Evolutionary conservation across 495 filamentous ascomycete genomes (phyloP), one percentile per base, ranked within the genome.

Genomic region (Staphylotrichum longicolle): DNA sequence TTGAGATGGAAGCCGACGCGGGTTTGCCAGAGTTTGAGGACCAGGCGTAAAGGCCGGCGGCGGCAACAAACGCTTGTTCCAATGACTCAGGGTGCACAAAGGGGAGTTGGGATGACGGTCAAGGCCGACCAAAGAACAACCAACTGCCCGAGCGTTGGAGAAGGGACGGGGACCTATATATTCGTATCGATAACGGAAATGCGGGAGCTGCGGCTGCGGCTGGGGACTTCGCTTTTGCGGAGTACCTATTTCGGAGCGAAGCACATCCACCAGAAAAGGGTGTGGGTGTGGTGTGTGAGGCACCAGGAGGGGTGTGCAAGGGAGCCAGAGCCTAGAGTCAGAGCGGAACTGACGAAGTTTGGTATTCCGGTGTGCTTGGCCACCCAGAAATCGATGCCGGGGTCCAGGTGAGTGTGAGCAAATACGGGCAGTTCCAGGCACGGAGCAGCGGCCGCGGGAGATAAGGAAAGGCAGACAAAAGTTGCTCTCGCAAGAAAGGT

Each of bases 151-250:
- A 9, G 40, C 15, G 50, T 44, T 42, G 59, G 52, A 34, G 52
- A 47, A 33, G 49, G 50, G 37, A 32, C 14, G 47, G 34, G 34
- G 30, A 10, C n/a, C 1, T 49, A 47, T 54, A 49, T 56, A 55
- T 40, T 34, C 40, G 40, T 48, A 37, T 57, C 44, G 42, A 47
- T 12, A 39, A 48, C 32, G 39, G 37, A 12, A 14, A 34, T 49
- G 58, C 58, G 59, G 51, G 44, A 46, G 32, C 20, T 35, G 52
- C 59, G 59, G 58, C 42, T 54, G 59, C 49, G 52, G 52, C 59
- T 50, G 59, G 56, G 41, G 55, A 30, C 32, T 30, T 55, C 53
- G 53, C 37, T 34, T 42, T 42, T 27, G n/a, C 54, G 51, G 51
- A 54, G 54, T 34, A 4, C 54, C 54, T 56, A 34, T 46, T 56